Base-by-base conservation (phyloP, 805 yeast species). In the Sporopachydermia lactativora region DNA sequence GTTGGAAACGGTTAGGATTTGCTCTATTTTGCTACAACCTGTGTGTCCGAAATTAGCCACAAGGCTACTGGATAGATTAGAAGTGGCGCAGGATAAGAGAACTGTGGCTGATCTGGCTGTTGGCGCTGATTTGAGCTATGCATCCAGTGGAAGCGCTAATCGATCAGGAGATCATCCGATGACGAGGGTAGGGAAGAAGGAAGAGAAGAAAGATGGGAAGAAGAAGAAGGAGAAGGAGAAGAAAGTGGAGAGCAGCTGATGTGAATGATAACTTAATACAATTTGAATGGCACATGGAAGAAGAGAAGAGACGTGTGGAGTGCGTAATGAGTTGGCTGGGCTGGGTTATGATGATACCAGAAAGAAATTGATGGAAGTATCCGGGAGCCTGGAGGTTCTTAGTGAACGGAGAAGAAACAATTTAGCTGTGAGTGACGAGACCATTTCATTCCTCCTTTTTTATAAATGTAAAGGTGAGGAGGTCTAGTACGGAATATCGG, bases 1-100 rank as follows among this genome's bases (percentile, higher is more conserved):
- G 1, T 70, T 82, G 5, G 97, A 89, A 49, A 68, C 75, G 1
- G 66, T 77, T 13, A 66, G 97, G 42, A 68, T 83, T 1, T 51
- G 71, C 6, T 66, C 89, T 1, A 75, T 89, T 4, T 52, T 82
- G 28, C 63, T 81, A 19, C 76, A 70, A 43, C 84, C 95, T 2
- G 65, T 89, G 17, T 74, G 82, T 35, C 96, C 97, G 0, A 60
- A 61, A 3, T 62, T 85, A 39, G 58, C 94, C 0, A 45, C 51
- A 0, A 58, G 60, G 6, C 60, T 84, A 3, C 61, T 89, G 14
- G 79, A 80, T 51, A 62, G 83, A 41, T 54, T 89, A 40, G 71
- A 66, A 8, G 94, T 85, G 2, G 19, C 37, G 3, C 51, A 51
- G 4, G 53, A 50, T 0, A 62, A 60, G 14, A 60, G 89, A 36